Conservation (phyloP, 495 filamentous ascomycete species). For the Neurospora sp. region DNA sequence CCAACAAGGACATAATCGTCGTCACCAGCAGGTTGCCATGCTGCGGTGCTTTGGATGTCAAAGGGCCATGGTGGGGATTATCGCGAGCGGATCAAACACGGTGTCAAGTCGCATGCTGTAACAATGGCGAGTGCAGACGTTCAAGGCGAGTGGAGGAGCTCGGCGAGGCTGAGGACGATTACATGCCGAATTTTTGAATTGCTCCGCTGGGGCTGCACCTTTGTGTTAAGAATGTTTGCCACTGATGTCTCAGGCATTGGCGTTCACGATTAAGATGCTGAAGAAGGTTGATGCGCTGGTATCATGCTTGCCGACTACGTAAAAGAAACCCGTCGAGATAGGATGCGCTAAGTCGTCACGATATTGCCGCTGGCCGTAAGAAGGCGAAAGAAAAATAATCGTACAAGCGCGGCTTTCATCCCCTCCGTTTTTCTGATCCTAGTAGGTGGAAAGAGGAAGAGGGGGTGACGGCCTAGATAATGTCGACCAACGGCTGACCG, state of each 20-base stretch:
- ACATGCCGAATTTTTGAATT: conserved; percentile 2
- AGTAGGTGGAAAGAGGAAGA: conserved; percentile 11
- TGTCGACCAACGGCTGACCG: conserved; percentile 27
- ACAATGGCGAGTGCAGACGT: conserved; percentile 7
- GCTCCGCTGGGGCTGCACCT: conserved; percentile 1
- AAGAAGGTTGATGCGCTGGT: conserved; percentile 20
- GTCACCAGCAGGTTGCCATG: background rate
- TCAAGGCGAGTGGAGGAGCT: conserved; percentile 1
- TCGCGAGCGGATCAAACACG: background rate
- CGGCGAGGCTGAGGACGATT: conserved; percentile 7
- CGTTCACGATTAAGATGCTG: conserved; percentile 17
- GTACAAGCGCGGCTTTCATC: conserved; percentile 26
- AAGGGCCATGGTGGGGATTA: background rate
- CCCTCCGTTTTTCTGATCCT: conserved; percentile 24
- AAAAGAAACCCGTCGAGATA: conserved; percentile 18
- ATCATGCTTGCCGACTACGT: conserved; percentile 27
- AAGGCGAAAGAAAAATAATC: conserved; percentile 25
- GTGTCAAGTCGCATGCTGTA: conserved; percentile 13
- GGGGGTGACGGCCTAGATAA: conserved; percentile 14
- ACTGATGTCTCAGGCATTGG: conserved; percentile 9
- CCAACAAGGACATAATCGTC: background rate
- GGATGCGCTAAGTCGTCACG: conserved; percentile 24
- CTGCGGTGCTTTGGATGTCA: background rate
- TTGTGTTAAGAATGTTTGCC: conserved; percentile 5
- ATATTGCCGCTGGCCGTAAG: conserved; percentile 21